A percentile compares a stretch with the other conserved stretches of the same genome.
Evolutionary conservation across 2,329 filamentous ascomycete species (phyloP).

Genomic region (Ophiostoma sp.): DNA sequence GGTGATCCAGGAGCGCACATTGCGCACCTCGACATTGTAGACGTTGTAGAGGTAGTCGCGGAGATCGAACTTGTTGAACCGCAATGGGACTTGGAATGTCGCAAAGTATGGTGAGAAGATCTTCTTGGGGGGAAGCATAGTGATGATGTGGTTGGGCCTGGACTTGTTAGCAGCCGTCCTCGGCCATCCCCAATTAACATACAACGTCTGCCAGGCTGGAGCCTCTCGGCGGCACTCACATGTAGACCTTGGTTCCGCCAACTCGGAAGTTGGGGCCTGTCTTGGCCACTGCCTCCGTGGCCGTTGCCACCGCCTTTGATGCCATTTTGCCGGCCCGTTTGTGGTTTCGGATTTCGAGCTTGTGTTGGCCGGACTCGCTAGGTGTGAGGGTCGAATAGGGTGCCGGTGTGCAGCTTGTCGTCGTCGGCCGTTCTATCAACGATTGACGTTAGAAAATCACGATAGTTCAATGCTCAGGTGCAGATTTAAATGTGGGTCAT

Average conservation of each 20-base stretch:
- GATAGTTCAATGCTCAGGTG: slow-evolving; percentile 19
- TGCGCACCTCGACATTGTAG: slow-evolving; percentile 69
- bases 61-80: slow-evolving; percentile 93
- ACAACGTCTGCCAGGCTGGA: background rate
- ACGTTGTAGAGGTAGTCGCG: slow-evolving; percentile 88
- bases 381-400: background rate
- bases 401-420: background rate
- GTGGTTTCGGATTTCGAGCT: background rate
- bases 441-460: slow-evolving; percentile 12
- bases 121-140: slow-evolving; percentile 66
- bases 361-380: background rate
- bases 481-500: slow-evolving; percentile 22
- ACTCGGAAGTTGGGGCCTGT: slow-evolving; percentile 40
- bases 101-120: slow-evolving; percentile 73
- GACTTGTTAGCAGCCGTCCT: background rate
- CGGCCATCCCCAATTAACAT: background rate
- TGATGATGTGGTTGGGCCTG: slow-evolving; percentile 77
- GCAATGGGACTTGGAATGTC: slow-evolving; percentile 83
- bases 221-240: slow-evolving; percentile 40
- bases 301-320: slow-evolving; percentile 35
- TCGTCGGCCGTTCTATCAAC: slow-evolving; percentile 5
- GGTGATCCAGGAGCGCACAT: slow-evolving; percentile 75
- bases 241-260: slow-evolving; percentile 51
- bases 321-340: slow-evolving; percentile 26
- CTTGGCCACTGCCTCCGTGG: slow-evolving; percentile 36